phyloP scores from a whole-genome alignment of 768 basidiomycete genomes.

The Mycena olivaceomarginata region DNA sequence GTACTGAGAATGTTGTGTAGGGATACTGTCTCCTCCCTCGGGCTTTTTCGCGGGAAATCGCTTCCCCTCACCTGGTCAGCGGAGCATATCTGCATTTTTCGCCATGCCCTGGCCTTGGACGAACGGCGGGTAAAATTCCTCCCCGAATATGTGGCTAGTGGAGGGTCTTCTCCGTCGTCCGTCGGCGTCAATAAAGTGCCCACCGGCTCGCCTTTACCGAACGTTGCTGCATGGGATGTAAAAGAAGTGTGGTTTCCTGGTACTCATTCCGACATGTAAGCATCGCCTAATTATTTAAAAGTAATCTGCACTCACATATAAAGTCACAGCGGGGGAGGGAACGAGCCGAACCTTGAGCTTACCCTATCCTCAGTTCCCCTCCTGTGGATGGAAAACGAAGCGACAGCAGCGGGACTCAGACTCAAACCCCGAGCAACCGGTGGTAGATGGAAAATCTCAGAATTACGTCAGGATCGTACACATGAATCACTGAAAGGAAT shows the following conservation, averaged over 20 bases:
- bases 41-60: conserved; percentile 26
- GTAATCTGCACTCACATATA: not conserved
- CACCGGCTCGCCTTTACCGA: too few relatives aligned
- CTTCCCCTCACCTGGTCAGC: conserved; percentile 16
- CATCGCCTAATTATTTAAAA: too few relatives aligned
- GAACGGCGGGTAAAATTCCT: conserved; percentile 42
- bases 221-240: too few relatives aligned
- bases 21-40: conserved; percentile 35
- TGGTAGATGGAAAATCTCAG: conserved; percentile 25
- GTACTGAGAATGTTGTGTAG: conserved; percentile 3
- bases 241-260: conserved; percentile 55
- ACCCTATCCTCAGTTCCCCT: conserved; percentile 45
- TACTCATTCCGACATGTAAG: conserved; percentile 51
- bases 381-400: conserved; percentile 60
- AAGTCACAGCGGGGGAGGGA: conserved; percentile 47
- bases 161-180: too few relatives aligned
- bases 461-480: too few relatives aligned
- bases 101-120: conserved; percentile 49
- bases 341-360: conserved; percentile 31
- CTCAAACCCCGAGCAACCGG: conserved; percentile 34
- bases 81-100: conserved; percentile 44
- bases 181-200: too few relatives aligned
- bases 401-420: conserved; percentile 46
- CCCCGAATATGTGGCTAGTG: conserved; percentile 29
- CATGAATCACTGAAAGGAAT: conserved; percentile 4